Evolutionary conservation across 139 green algal species (phyloP).

Genomic region (Dunaliella primolecta): DNA sequence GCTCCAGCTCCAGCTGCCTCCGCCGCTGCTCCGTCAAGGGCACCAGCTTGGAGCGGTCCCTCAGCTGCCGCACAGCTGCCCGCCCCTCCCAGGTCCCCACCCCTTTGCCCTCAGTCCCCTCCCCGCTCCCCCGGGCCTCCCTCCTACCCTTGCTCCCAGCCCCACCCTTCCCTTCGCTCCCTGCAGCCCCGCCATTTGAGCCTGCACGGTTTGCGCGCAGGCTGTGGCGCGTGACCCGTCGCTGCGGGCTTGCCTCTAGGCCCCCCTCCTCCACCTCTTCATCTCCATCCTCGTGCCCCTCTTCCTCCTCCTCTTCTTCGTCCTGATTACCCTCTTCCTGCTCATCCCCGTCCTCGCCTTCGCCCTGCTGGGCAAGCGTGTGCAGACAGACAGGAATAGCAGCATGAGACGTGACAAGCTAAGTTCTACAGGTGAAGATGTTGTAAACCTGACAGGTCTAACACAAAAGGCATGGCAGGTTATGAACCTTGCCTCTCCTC

Average conservation of each 20-base stretch:
- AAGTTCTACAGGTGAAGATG: no score
- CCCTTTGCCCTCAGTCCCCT: slow-evolving; percentile 1
- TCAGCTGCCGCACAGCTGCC: background rate
- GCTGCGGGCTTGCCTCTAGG: slow-evolving; percentile 9
- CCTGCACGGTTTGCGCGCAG: background rate
- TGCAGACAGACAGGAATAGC: no score
- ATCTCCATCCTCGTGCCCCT: slow-evolving; percentile 26
- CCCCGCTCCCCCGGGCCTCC: background rate
- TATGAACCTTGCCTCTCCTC: no score
- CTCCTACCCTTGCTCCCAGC: no score
- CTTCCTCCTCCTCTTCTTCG: slow-evolving; percentile 15
- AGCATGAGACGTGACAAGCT: no score
- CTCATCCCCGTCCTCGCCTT: slow-evolving; percentile 22
- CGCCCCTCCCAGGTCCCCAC: background rate
- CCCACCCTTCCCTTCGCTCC: no score
- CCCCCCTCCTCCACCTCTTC: slow-evolving; percentile 20
- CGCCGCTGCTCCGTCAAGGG: background rate
- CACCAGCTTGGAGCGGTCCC: slow-evolving; percentile 6
- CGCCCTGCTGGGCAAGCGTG: background rate
- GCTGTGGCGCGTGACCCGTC: background rate
- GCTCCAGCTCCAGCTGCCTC: slow-evolving; percentile 3
- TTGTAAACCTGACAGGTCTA: no score
- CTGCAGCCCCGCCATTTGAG: no score
- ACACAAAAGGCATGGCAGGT: no score
- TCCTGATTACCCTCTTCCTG: slow-evolving; percentile 14